These are phyloP conservation scores for Grosmannia huntii DNA, from an alignment of 2,329 filamentous ascomycete species.

Conservation along the genomic window DNA sequence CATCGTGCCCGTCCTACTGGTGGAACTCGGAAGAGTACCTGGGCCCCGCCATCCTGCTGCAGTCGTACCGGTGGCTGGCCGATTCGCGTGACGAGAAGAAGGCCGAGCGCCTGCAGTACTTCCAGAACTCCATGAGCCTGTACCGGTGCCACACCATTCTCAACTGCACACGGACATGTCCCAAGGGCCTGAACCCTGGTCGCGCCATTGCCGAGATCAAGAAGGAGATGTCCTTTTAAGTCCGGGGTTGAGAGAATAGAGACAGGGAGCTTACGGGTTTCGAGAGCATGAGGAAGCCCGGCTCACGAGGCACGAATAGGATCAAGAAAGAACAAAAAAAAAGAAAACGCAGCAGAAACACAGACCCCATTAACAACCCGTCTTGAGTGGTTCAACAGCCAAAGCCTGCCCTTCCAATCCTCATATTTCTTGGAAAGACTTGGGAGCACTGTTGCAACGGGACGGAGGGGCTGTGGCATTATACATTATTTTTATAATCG, in stretches of 20 bases:
- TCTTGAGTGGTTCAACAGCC: not conserved
- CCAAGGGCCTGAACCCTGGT: slow-evolving; percentile 95
- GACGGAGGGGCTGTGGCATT: not conserved
- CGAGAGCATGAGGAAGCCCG: not conserved
- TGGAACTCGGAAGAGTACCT: slow-evolving; percentile 99
- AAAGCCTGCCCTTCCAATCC: not conserved
- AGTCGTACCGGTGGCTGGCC: slow-evolving; percentile 95
- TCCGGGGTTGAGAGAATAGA: not conserved
- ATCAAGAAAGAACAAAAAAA: not conserved
- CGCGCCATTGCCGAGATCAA: slow-evolving; percentile 96
- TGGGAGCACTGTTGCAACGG: not conserved
- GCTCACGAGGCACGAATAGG: no score
- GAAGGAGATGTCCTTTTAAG: slow-evolving; percentile 72
- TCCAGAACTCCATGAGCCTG: slow-evolving; percentile 98
- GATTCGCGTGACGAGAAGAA: slow-evolving; percentile 90
- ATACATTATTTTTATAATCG: not conserved
- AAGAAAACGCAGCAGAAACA: not conserved
- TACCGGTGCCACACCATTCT: slow-evolving; percentile 99
- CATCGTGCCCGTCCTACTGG: slow-evolving; percentile 99
- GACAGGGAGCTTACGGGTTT: not conserved
- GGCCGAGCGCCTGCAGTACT: slow-evolving; percentile 72
- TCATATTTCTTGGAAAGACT: not conserved
- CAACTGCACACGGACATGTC: slow-evolving; percentile 95
- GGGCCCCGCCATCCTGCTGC: slow-evolving; percentile 87
- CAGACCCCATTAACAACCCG: not conserved